Percentiles rank a stretch among this genome's conserved stretches.
phyloP scores from a whole-genome alignment of 1,284 basidiomycete genomes.

The Gymnopus androsaceus region DNA sequence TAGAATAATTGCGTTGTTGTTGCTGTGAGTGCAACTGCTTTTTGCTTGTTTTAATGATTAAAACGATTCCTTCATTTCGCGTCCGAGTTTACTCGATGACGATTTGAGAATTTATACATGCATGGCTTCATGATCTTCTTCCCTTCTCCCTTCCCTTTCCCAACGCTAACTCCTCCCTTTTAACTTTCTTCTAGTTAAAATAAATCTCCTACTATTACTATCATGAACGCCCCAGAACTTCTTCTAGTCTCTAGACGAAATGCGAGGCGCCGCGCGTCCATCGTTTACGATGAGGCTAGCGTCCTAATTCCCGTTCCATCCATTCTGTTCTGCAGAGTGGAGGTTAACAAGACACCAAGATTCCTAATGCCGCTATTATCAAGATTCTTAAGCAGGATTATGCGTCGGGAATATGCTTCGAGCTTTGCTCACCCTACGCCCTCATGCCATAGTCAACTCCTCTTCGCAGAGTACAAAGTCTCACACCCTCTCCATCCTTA shows the following conservation, averaged over 20 bases:
- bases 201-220: neutral
- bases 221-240: constrained; percentile 92
- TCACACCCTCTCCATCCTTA: constrained; percentile 93
- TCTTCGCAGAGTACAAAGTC: constrained; percentile 98
- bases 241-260: constrained; percentile 88
- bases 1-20: neutral
- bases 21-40: constrained; percentile 3
- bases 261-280: constrained; percentile 83
- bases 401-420: constrained; percentile 96
- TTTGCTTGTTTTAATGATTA: constrained; percentile 20
- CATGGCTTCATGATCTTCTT: constrained; percentile 24
- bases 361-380: constrained; percentile 95
- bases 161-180: constrained; percentile 1
- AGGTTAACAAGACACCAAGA: constrained; percentile 93
- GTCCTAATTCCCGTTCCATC: neutral
- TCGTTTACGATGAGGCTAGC: constrained; percentile 2
- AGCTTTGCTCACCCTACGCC: constrained; percentile 49
- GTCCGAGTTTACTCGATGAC: constrained; percentile 23
- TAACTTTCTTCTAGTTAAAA: too few relatives aligned
- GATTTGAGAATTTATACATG: constrained; percentile 21
- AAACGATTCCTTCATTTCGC: constrained; percentile 17
- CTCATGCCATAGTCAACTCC: constrained; percentile 79
- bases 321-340: constrained; percentile 78
- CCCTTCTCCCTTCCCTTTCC: constrained; percentile 17
- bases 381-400: constrained; percentile 97